phyloP scores from a whole-genome alignment of 495 filamentous ascomycete genomes.

The Chlorociboria aeruginascens region DNA sequence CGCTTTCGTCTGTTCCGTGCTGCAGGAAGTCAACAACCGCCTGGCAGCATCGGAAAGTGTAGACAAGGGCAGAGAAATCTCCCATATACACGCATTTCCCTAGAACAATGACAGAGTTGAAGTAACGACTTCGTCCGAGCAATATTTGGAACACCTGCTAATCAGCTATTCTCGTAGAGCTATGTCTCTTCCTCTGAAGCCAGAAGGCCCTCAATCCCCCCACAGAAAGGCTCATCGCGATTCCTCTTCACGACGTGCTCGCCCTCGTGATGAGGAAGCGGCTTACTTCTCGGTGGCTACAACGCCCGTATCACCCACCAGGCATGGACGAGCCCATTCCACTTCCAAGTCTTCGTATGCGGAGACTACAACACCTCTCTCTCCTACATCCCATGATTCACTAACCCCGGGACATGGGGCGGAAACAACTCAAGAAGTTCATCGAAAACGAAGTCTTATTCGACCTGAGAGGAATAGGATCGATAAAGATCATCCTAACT shows the following conservation, averaged over 20 bases:
- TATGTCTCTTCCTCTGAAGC: constrained; percentile 43
- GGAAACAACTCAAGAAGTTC: constrained; percentile 29
- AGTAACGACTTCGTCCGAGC: constrained; percentile 1
- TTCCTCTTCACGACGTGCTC: constrained; percentile 50
- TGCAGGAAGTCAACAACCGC: too few relatives aligned
- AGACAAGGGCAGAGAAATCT: too few relatives aligned
- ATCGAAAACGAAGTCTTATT: constrained; percentile 73
- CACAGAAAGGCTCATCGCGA: constrained; percentile 46
- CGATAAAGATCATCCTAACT: constrained; percentile 79
- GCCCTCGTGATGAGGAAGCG: constrained; percentile 55
- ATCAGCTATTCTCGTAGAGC: constrained; percentile 6
- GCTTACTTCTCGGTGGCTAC: constrained; percentile 20
- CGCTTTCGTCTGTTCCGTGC: too few relatives aligned
- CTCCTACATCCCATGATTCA: constrained; percentile 25
- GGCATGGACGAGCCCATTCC: constrained; percentile 9
- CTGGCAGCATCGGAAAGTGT: too few relatives aligned
- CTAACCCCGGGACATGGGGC: neutral
- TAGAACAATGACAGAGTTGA: constrained; percentile 3
- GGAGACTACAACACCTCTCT: constrained; percentile 18
- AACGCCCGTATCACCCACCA: constrained; percentile 11
- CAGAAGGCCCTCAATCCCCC: constrained; percentile 43
- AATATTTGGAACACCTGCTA: constrained; percentile 3
- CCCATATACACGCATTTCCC: neutral
- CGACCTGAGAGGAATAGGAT: constrained; percentile 77
- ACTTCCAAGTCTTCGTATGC: constrained; percentile 16